Percentiles rank a stretch among this genome's conserved stretches.
Evolutionary conservation across 352 stramenopile genomes (phyloP).

Genomic region (Phytopythium mirpurense): DNA sequence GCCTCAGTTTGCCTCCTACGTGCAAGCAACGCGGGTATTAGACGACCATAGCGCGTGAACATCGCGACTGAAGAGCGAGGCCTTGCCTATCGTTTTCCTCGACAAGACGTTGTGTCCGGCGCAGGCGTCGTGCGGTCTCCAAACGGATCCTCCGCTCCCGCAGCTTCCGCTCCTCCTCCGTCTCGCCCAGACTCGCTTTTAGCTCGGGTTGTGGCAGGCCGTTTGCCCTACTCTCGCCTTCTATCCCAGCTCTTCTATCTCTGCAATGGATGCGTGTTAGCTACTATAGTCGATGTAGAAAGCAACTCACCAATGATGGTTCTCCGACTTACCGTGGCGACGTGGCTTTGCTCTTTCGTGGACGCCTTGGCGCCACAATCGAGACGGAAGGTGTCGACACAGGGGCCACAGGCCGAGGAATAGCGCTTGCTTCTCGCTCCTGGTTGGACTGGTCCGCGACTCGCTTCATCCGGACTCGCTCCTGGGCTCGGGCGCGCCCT

Average conservation of each 20-base stretch:
- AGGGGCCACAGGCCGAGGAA: not conserved
- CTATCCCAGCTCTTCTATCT: not conserved
- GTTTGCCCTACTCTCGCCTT: conserved; percentile 6
- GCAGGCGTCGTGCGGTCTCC: conserved; percentile 45
- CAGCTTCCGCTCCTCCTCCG: conserved; percentile 18
- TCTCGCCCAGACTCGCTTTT: not conserved
- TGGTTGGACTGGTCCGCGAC: conserved; percentile 11
- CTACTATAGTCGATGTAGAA: too few species aligned
- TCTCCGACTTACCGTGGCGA: not conserved
- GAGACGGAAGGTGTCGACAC: not conserved
- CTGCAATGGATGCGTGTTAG: too few species aligned
- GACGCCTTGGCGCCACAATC: not conserved
- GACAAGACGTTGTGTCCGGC: conserved; percentile 28
- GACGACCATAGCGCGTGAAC: not conserved
- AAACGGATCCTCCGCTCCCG: conserved; percentile 38
- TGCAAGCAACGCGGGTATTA: not conserved
- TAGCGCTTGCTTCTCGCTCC: not conserved
- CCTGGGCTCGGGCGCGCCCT: conserved; percentile 36
- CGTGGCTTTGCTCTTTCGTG: not conserved
- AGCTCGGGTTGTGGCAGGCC: not conserved
- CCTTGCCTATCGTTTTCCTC: conserved; percentile 43
- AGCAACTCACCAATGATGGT: not conserved
- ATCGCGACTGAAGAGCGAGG: not conserved
- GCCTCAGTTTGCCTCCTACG: conserved; percentile 43
- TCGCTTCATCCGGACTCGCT: conserved; percentile 31